Base-by-base conservation (phyloP, 768 basidiomycete genomes). In the Phallus indusiatus region DNA sequence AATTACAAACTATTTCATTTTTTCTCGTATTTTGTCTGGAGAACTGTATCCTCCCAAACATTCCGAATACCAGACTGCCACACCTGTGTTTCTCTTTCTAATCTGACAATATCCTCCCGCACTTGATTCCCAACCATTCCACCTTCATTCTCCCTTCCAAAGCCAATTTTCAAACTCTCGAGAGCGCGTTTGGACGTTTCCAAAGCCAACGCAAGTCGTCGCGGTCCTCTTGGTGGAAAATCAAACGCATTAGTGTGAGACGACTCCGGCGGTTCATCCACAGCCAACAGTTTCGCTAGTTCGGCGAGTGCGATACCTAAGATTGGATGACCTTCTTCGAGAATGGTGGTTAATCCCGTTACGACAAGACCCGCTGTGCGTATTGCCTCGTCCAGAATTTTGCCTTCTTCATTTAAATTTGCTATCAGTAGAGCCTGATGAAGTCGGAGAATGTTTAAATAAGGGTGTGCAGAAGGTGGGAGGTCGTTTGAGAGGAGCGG, bases 261-360 rank as follows among this genome's bases (percentile, higher is more conserved):
- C 18, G 57, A 63, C 20, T 35, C 67, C 17, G 64, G 62, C 0
- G 83, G 84, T 66, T 91, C 89, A 64, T 92, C 88, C 0, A 92
- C 86, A 0, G 82, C 81, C 6, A 94, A 75, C 7, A 93, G 72
- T 71, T 92, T 94, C 0, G 88, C 91, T 6, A 90, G 75, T 68
- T 94, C 92, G 2, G 85, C 83, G 8, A 86, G 72, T 4, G 87
- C 83, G 21, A 94, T 73, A 0, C 81, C 90, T 0, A 88, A 78
- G 1, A 87, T 78, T 0, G 94, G 92, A 68, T 95, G 93, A 1
- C 87, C 88, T 10, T 74, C 68, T 0, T 74, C 70, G 17, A 91
- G 76, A 1, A 89, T 67, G 12, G 67, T 69, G 4, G 71, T 67
- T 5, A 91, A 65, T 0, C 85, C 92, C 0, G 76, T 71, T 20